Conservation (phyloP, 129 eudicot genomes). For the Flaveria linearis region DNA sequence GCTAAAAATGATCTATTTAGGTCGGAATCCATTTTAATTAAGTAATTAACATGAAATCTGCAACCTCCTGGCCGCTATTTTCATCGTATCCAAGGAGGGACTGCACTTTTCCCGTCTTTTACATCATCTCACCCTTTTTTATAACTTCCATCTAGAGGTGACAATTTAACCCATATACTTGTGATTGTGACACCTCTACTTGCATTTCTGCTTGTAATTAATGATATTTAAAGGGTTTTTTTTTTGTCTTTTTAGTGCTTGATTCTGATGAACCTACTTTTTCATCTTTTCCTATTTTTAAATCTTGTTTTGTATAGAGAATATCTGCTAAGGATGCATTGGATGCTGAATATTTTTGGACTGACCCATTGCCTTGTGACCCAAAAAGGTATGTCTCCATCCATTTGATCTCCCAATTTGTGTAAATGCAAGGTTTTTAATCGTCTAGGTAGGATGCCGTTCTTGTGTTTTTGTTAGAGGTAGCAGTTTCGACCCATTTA, state of each 20-base stretch:
- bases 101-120: not conserved
- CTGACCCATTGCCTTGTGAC: conserved; percentile 94
- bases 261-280: conserved; percentile 1
- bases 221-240: not conserved
- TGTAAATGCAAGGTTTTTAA: not conserved
- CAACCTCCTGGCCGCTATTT: not conserved
- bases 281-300: not conserved
- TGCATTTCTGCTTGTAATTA: conserved; percentile 3
- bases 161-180: too few relatives aligned
- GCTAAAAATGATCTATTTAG: too few relatives aligned
- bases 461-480: not conserved
- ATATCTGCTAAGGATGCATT: conserved; percentile 92
- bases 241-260: conserved; percentile 8
- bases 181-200: not conserved
- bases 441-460: not conserved
- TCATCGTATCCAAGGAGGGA: not conserved
- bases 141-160: not conserved
- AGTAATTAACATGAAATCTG: not conserved
- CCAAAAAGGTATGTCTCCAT: conserved; percentile 64
- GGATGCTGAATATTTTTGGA: conserved; percentile 96
- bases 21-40: too few relatives aligned
- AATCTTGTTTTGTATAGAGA: conserved; percentile 51
- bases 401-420: not conserved
- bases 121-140: not conserved
- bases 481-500: not conserved